phyloP scores from a whole-genome alignment of 768 basidiomycete genomes.

The Phlebiopsis flavidoalba region DNA sequence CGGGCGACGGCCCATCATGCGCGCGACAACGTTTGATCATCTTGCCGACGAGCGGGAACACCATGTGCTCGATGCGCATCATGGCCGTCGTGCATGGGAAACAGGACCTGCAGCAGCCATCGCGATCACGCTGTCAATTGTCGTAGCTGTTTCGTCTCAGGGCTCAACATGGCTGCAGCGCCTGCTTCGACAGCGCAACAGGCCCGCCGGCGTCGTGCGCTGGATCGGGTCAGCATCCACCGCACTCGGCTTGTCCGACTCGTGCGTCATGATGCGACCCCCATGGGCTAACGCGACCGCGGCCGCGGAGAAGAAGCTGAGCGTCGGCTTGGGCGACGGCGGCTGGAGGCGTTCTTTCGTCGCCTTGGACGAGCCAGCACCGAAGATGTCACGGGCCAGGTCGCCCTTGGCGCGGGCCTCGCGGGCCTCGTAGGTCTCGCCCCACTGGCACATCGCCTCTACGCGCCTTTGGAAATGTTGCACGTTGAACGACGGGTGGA shows the following conservation, averaged over 20 bases:
- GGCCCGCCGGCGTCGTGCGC: constrained; percentile 29
- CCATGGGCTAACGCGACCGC: constrained; percentile 60
- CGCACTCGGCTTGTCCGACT: constrained; percentile 5
- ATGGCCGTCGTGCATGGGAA: constrained; percentile 47
- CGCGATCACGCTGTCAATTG: constrained; percentile 54
- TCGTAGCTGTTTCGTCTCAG: constrained; percentile 39
- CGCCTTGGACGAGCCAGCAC: constrained; percentile 16
- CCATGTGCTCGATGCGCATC: constrained; percentile 34
- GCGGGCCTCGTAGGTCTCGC: constrained; percentile 21
- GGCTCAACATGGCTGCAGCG: constrained; percentile 40
- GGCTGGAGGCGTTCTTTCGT: constrained; percentile 13
- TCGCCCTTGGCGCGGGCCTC: constrained; percentile 10
- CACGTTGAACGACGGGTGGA: constrained; percentile 47
- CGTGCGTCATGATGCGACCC: constrained; percentile 28
- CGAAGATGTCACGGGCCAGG: constrained; percentile 23
- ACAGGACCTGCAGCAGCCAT: constrained; percentile 53
- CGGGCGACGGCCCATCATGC: constrained; percentile 58
- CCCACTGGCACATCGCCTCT: constrained; percentile 40
- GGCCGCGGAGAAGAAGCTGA: constrained; percentile 55
- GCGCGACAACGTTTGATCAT: constrained; percentile 63
- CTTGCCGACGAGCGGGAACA: constrained; percentile 54
- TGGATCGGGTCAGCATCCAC: constrained; percentile 14
- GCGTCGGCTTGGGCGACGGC: constrained; percentile 25
- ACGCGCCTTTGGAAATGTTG: constrained; percentile 41
- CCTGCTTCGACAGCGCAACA: constrained; percentile 46